Evolutionary conservation across 2,329 filamentous ascomycete genomes (phyloP).

Genomic region (Fusarium nurragi): DNA sequence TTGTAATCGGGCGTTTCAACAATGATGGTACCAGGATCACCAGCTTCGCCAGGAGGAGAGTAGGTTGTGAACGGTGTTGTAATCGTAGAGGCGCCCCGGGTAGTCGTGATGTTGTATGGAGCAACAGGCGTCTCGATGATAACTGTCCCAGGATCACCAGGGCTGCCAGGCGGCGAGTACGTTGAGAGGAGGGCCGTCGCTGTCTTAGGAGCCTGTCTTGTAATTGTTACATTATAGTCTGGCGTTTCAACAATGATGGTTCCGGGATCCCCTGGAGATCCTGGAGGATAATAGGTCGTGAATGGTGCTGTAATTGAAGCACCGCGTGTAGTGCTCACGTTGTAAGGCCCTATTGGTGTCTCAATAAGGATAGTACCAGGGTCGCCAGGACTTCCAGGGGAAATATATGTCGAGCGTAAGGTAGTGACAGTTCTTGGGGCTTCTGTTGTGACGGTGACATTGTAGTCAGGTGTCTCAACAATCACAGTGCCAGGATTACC

Average conservation of each 20-base stretch:
- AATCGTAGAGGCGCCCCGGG: neutral
- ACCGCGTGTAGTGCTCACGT: constrained; percentile 17
- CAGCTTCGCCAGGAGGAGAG: neutral
- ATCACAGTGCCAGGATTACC: constrained; percentile 21
- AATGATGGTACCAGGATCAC: constrained; percentile 1
- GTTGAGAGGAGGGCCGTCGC: neutral
- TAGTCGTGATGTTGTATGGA: neutral
- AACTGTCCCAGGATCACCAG: constrained; percentile 20
- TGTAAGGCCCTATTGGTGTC: constrained; percentile 16
- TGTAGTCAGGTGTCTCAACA: constrained; percentile 8
- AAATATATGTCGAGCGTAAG: neutral
- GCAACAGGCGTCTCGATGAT: constrained; percentile 16
- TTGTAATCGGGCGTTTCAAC: constrained; percentile 7
- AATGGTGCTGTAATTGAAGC: constrained; percentile 18
- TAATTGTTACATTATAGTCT: constrained; percentile 15
- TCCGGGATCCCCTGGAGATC: constrained; percentile 10
- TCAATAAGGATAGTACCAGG: constrained; percentile 24
- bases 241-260: constrained; percentile 23
- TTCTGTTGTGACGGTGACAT: constrained; percentile 11
- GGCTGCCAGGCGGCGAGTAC: constrained; percentile 6
- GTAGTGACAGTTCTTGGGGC: neutral
- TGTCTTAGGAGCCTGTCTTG: neutral
- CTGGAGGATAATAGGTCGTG: constrained; percentile 12
- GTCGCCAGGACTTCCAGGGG: constrained; percentile 9
- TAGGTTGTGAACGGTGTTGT: neutral